Conservation (phyloP, 164 flowering plant species). For the Tinospora cordifolia region DNA sequence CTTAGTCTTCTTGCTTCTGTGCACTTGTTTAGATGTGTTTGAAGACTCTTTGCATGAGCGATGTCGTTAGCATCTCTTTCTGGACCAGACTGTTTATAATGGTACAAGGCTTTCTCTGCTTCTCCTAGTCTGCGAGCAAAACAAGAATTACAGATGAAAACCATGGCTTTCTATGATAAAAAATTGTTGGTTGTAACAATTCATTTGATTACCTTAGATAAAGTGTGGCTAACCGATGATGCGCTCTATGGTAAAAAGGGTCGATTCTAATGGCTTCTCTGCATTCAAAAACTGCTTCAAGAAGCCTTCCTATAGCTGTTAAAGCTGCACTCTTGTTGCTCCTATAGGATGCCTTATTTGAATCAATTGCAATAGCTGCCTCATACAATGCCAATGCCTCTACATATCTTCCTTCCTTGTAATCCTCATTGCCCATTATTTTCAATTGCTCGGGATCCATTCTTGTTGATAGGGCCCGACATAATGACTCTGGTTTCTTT, state of each 20-base stretch:
- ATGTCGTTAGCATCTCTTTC: slow-evolving; percentile 28
- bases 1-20: slow-evolving; percentile 39
- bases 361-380: slow-evolving; percentile 54
- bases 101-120: slow-evolving; percentile 56
- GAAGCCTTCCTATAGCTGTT: slow-evolving; percentile 52
- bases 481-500: slow-evolving; percentile 9
- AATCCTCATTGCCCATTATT: slow-evolving; percentile 67
- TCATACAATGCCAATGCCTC: slow-evolving; percentile 72
- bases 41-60: slow-evolving; percentile 40
- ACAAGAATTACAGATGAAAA: not conserved
- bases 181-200: not conserved
- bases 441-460: slow-evolving; percentile 59
- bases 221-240: slow-evolving; percentile 58
- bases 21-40: slow-evolving; percentile 36
- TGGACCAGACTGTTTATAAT: slow-evolving; percentile 45
- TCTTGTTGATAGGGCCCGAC: slow-evolving; percentile 42
- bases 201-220: slow-evolving; percentile 49
- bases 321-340: slow-evolving; percentile 80
- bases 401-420: slow-evolving; percentile 57
- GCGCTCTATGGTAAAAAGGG: slow-evolving; percentile 64
- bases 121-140: slow-evolving; percentile 59
- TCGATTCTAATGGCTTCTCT: slow-evolving; percentile 62
- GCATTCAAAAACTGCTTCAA: slow-evolving; percentile 67
- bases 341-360: slow-evolving; percentile 50
- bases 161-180: too few species aligned